Evolutionary conservation across 306 rosid species (phyloP), one percentile per base, ranked within the genome.

Genomic region (Dalbergia oliveri): DNA sequence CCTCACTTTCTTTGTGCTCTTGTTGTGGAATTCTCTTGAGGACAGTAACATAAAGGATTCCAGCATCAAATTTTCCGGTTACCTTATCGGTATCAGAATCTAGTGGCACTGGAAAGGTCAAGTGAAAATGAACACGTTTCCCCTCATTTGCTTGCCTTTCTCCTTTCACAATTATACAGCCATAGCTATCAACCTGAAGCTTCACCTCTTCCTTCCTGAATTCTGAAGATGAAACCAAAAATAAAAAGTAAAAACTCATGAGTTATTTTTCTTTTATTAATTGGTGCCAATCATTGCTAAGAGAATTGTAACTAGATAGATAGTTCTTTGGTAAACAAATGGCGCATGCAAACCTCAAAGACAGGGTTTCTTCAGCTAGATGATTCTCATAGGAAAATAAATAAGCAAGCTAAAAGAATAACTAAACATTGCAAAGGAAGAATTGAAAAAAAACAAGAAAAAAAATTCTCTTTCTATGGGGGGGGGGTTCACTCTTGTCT

Each of bases 171-270:
- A 23, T 82, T 12, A 93, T 33, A 8, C 61, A 14, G 10, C 89
- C 91, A 15, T 84, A 14, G 75, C 69, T 65, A 51, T 82, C 63
- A 43, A 88, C 69, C 44, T 66, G 85, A 74, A 93, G 78, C 82
- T 60, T 83, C 85, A 93, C 86, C 45, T 90, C 91, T 39, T 91
- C 90, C 83, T 43, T 88, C 72, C 70, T 84, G 82, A 91, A 93
- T 15, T 70, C 98, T 93, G 60, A 26, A 26, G 31, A 2, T 26
- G 47, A 54, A 59, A 59, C 60, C 10, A 76, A 80, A 79, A 44
- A 71, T 53, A 51, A 45, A 26, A 72, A 54, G 4, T 3, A 23
- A 49, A 62, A 12, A 12, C 5, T 3, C 18, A 26, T 4, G 8
- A 54, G 57, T 63, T 62, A 49, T 49, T 75, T 12, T 15, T 18